These are phyloP conservation scores for Arthroderma sp. DNA, from an alignment of 2,329 filamentous ascomycete genomes.

Conservation along the genomic window DNA sequence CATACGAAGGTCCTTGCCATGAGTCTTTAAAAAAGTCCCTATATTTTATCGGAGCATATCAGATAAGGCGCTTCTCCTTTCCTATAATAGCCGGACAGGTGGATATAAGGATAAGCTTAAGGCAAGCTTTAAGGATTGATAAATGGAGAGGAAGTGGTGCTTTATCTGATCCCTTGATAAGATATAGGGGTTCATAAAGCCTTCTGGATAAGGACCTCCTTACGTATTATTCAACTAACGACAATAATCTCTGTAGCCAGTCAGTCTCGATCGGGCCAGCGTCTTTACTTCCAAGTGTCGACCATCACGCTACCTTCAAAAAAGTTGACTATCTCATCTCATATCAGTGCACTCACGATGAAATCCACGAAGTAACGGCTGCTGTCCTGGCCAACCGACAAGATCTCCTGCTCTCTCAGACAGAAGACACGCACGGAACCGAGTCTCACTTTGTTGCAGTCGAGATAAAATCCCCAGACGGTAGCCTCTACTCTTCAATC, in stretches of 20 bases:
- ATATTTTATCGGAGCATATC: no score
- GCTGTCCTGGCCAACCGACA: not conserved
- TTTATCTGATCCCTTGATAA: no score
- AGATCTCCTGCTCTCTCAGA: not conserved
- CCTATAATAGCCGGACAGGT: no score
- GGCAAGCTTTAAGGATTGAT: no score
- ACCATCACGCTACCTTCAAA: not conserved
- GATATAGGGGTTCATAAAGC: no score
- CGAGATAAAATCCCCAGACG: slow-evolving; percentile 8
- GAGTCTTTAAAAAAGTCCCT: no score
- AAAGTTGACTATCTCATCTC: not conserved
- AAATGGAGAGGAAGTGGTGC: no score
- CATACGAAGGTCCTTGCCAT: no score
- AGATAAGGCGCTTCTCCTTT: no score
- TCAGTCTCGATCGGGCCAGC: not conserved
- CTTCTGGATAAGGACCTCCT: no score
- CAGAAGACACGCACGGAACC: not conserved
- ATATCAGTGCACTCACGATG: not conserved
- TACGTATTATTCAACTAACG: not conserved
- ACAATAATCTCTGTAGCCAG: not conserved
- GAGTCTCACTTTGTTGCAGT: slow-evolving; percentile 5
- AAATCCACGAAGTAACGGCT: not conserved
- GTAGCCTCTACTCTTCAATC: slow-evolving; percentile 7
- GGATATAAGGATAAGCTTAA: no score
- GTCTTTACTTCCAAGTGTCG: not conserved